phyloP scores from a whole-genome alignment of 176 grass and related monocot genomes.

The Guadua angustifolia region DNA sequence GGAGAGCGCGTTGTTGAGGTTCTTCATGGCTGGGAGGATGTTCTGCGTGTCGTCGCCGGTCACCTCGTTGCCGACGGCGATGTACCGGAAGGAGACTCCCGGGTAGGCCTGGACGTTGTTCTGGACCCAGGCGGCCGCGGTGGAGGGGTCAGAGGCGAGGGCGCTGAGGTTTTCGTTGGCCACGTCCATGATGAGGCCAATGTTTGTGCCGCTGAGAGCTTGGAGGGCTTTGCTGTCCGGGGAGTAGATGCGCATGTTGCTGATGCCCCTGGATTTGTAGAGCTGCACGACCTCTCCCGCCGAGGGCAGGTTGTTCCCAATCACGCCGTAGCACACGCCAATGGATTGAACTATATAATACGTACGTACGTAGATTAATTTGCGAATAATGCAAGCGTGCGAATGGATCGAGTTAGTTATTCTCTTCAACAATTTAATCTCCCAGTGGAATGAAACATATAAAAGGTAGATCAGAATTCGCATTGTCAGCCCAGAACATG shows the following conservation, averaged over 20 bases:
- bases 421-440: neutral
- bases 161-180: slow-evolving; percentile 37
- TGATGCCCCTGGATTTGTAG: slow-evolving; percentile 53
- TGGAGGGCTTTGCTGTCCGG: slow-evolving; percentile 44
- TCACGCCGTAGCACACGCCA: slow-evolving; percentile 74
- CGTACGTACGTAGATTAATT: neutral
- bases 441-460: neutral
- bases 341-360: slow-evolving; percentile 52
- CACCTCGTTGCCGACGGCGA: slow-evolving; percentile 71
- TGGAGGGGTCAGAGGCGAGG: slow-evolving; percentile 36
- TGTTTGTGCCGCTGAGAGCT: slow-evolving; percentile 51
- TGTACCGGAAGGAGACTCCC: slow-evolving; percentile 48
- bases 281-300: slow-evolving; percentile 57
- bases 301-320: slow-evolving; percentile 56
- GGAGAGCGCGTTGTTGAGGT: slow-evolving; percentile 35
- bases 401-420: neutral
- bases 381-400: neutral
- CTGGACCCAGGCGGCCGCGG: slow-evolving; percentile 57
- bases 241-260: slow-evolving; percentile 59
- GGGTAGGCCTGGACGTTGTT: slow-evolving; percentile 48
- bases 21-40: slow-evolving; percentile 60
- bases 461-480: too few relatives aligned
- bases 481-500: too few relatives aligned
- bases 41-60: neutral
- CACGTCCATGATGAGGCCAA: slow-evolving; percentile 57